Evolutionary conservation across 768 basidiomycete species (phyloP).

Genomic region (Hebeloma cylindrosporum): DNA sequence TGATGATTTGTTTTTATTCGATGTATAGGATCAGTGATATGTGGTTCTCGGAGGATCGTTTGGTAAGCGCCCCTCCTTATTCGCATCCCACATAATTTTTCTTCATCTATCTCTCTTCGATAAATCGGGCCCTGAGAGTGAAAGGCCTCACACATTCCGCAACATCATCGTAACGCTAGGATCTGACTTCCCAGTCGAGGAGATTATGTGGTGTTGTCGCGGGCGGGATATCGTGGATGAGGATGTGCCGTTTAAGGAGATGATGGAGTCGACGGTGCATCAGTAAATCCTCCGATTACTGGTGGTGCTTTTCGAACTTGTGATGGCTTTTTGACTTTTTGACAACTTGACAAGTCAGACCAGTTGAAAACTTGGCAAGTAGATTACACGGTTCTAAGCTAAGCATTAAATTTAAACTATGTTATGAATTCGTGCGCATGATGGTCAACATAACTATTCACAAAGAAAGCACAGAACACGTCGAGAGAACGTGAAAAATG

Average conservation of each 20-base stretch:
- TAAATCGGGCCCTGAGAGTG: conserved; percentile 72
- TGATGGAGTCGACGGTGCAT: conserved; percentile 68
- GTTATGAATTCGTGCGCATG: too few species aligned
- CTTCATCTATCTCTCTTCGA: conserved; percentile 1
- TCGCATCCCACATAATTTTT: background rate
- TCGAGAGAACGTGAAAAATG: too few species aligned
- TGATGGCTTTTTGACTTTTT: too few species aligned
- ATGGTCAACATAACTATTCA: too few species aligned
- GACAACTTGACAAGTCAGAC: too few species aligned
- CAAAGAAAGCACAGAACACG: too few species aligned
- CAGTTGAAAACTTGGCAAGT: too few species aligned
- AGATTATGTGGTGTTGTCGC: conserved; percentile 75
- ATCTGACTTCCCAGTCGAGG: conserved; percentile 89
- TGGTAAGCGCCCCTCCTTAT: too few species aligned
- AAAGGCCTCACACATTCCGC: conserved; percentile 84
- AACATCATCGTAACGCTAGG: conserved; percentile 74
- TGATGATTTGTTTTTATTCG: background rate
- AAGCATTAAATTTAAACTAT: too few species aligned
- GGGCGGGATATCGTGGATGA: conserved; percentile 72
- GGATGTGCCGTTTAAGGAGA: conserved; percentile 47
- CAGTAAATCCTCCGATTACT: too few species aligned
- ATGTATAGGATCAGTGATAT: conserved; percentile 71
- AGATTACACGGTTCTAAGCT: too few species aligned
- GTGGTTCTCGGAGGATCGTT: conserved; percentile 82
- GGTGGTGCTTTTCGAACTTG: too few species aligned